A percentile compares a stretch with the other conserved stretches of the same genome.
These are phyloP conservation scores for Spizellomyces punctatus DNA, from an alignment of 192 early-diverging fungal genomes.

Conservation along the genomic window DNA sequence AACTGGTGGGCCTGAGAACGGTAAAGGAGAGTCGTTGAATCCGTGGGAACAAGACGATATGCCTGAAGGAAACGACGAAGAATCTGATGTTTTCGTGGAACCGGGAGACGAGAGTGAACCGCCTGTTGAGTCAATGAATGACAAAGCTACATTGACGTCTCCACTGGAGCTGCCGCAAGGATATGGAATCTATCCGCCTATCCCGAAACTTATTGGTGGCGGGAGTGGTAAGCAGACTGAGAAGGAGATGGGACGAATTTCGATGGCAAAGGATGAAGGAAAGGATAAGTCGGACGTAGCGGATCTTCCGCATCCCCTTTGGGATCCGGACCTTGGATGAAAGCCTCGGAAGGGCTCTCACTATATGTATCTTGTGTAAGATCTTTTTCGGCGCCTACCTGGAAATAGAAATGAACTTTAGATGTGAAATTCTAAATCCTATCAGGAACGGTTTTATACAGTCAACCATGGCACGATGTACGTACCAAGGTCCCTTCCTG, in stretches of 20 bases:
- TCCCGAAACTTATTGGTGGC: not conserved
- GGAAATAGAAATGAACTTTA: too few species aligned
- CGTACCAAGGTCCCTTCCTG: too few species aligned
- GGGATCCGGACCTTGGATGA: constrained; percentile 7
- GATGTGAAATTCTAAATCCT: too few species aligned
- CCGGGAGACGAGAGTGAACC: constrained; percentile 8
- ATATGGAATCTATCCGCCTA: not conserved
- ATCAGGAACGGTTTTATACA: too few species aligned
- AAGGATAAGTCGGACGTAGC: too few species aligned
- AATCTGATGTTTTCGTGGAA: not conserved
- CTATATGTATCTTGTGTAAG: too few species aligned
- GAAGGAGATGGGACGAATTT: not conserved
- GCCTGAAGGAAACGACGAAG: not conserved
- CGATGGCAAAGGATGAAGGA: not conserved
- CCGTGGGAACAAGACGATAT: not conserved
- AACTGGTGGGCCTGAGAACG: not conserved
- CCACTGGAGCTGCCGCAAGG: not conserved
- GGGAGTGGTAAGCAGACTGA: not conserved
- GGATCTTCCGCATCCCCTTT: constrained; percentile 7
- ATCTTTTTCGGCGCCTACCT: too few species aligned
- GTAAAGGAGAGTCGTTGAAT: not conserved
- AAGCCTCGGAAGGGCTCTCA: not conserved
- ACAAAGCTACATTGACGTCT: not conserved
- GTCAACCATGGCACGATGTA: too few species aligned
- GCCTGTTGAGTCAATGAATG: not conserved